A percentile compares a stretch with the other conserved stretches of the same genome.
phyloP scores from a whole-genome alignment of 192 early-diverging fungal genomes.

The Backusella mclennaniae region DNA sequence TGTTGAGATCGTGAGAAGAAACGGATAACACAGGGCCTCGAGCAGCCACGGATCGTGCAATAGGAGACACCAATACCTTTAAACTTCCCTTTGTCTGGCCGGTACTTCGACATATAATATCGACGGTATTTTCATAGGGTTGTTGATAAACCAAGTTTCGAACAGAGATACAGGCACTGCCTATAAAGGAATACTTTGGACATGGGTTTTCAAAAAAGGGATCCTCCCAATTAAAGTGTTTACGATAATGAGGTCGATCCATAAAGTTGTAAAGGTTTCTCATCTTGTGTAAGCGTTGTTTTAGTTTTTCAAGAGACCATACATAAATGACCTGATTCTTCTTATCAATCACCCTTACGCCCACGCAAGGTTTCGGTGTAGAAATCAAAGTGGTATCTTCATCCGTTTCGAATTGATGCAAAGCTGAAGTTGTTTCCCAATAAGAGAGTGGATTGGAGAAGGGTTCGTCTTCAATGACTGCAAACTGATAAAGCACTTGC shows the following conservation, averaged over 20 bases:
- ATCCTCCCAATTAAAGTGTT: conserved; percentile 61
- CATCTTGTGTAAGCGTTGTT: conserved; percentile 37
- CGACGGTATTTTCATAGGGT: conserved; percentile 38
- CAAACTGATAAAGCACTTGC: conserved; percentile 81
- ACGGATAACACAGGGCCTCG: background rate
- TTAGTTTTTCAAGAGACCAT: conserved; percentile 43
- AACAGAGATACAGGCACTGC: conserved; percentile 42
- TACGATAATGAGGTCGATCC: conserved; percentile 54
- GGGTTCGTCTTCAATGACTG: conserved; percentile 64
- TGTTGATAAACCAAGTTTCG: conserved; percentile 44
- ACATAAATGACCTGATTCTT: conserved; percentile 52
- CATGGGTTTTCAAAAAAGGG: conserved; percentile 61
- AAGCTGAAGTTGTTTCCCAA: conserved; percentile 49
- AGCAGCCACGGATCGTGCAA: conserved; percentile 24
- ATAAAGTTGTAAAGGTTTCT: conserved; percentile 56
- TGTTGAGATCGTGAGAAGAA: background rate
- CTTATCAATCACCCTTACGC: conserved; percentile 53
- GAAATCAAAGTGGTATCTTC: conserved; percentile 45
- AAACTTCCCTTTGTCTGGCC: conserved; percentile 42
- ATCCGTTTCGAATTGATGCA: conserved; percentile 48
- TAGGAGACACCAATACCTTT: conserved; percentile 40
- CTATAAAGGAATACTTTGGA: conserved; percentile 54
- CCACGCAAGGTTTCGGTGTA: conserved; percentile 49
- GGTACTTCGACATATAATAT: conserved; percentile 44
- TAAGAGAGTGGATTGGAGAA: conserved; percentile 49